These are phyloP conservation scores for Henckelia pumila DNA, from an alignment of 257 asterid genomes.

Conservation along the genomic window DNA sequence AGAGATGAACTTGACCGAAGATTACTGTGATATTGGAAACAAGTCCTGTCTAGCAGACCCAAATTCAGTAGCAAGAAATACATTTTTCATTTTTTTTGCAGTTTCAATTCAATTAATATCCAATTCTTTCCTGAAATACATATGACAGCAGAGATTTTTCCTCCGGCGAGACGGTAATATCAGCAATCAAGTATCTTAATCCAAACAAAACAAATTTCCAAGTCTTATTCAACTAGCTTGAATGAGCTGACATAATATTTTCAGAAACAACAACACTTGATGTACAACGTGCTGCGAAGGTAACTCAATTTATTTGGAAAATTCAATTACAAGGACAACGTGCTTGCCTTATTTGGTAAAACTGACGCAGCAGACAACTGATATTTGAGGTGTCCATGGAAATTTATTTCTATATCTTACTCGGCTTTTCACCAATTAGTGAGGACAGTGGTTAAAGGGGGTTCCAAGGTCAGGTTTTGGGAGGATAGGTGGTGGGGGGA, in stretches of 20 bases:
- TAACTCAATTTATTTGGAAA: neutral
- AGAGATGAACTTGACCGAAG: conserved; percentile 11
- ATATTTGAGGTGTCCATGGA: too few species aligned
- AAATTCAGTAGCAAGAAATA: conserved; percentile 11
- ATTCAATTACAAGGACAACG: neutral
- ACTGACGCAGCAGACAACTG: neutral
- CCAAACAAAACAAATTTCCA: neutral
- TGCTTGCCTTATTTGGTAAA: neutral
- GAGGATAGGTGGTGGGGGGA: too few species aligned
- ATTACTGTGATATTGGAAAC: neutral
- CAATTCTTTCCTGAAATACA: neutral
- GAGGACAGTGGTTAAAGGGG: too few species aligned
- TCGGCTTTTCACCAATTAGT: too few species aligned
- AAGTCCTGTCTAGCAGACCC: conserved; percentile 2
- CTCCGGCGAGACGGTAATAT: neutral
- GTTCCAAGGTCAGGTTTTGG: too few species aligned
- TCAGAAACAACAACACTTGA: neutral
- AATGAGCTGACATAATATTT: neutral
- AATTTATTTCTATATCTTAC: too few species aligned
- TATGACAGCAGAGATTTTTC: neutral
- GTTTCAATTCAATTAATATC: conserved; percentile 2
- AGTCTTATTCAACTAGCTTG: conserved; percentile 1
- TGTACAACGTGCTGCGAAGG: neutral
- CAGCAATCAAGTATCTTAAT: conserved; percentile 11
- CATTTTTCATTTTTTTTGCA: neutral